Percentiles rank a stretch among this genome's conserved stretches.
Evolutionary conservation across 2,329 filamentous ascomycete genomes (phyloP).

Genomic region (Apiospora hydei): DNA sequence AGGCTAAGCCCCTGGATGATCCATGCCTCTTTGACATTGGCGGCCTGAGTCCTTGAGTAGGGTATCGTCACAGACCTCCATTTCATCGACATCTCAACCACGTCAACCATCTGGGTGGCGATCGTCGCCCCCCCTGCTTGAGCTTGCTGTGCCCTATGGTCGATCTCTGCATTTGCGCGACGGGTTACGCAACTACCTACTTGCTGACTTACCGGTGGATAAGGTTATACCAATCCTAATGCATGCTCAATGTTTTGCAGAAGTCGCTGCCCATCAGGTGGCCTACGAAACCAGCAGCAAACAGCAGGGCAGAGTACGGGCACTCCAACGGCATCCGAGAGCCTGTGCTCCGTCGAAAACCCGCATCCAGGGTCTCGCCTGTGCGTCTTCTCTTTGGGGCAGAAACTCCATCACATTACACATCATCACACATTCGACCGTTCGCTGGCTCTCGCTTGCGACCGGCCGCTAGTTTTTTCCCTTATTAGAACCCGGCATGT

Average conservation of each 20-base stretch:
- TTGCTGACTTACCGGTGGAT: neutral
- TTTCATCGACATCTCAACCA: constrained; percentile 5
- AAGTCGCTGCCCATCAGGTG: neutral
- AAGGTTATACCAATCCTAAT: neutral
- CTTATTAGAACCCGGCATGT: neutral
- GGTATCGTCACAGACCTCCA: constrained; percentile 7
- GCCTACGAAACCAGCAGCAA: neutral
- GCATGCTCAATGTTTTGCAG: constrained; percentile 17
- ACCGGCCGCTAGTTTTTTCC: constrained; percentile 37
- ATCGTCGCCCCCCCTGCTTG: neutral
- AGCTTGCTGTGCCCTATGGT: neutral
- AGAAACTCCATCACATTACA: constrained; percentile 5
- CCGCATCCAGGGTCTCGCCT: neutral
- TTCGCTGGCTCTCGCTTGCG: constrained; percentile 11
- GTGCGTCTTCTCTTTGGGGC: neutral
- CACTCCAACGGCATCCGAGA: neutral
- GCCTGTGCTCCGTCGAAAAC: neutral
- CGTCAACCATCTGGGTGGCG: constrained; percentile 8
- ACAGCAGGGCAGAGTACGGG: neutral
- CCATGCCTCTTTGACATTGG: constrained; percentile 4
- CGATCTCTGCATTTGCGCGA: neutral
- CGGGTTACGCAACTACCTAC: neutral
- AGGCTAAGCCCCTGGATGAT: constrained; percentile 15
- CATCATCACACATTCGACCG: constrained; percentile 1
- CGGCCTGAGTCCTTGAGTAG: constrained; percentile 7